These are phyloP conservation scores for Neocatenulostroma microsporum DNA, from an alignment of 2,329 filamentous ascomycete species.

Conservation along the genomic window DNA sequence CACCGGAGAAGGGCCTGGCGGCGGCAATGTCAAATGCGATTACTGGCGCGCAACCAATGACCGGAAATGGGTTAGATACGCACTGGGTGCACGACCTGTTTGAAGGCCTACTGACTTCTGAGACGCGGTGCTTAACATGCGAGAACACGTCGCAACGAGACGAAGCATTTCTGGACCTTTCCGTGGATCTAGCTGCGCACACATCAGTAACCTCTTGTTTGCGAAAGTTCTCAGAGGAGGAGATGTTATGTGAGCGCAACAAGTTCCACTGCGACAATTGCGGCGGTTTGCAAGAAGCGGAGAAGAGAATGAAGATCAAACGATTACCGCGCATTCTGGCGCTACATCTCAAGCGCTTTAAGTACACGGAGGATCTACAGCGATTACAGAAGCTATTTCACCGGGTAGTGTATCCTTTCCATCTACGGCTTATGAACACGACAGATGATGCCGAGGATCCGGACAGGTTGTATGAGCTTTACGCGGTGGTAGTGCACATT, in stretches of 20 bases:
- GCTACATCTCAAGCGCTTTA: slow-evolving; percentile 92
- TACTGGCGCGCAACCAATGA: slow-evolving; percentile 11
- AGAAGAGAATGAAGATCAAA: slow-evolving; percentile 99
- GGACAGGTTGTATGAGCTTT: slow-evolving; percentile 89
- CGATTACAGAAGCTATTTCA: slow-evolving; percentile 94
- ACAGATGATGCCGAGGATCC: slow-evolving; percentile 91
- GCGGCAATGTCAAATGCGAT: slow-evolving; percentile 16
- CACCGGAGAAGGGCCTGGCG: slow-evolving; percentile 17
- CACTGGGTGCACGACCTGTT: slow-evolving; percentile 97
- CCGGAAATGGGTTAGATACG: slow-evolving; percentile 28
- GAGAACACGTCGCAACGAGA: slow-evolving; percentile 93
- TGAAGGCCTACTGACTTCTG: slow-evolving; percentile 86
- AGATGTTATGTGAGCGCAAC: slow-evolving; percentile 97
- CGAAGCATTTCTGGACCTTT: slow-evolving; percentile 91
- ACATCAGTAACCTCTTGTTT: slow-evolving; percentile 94
- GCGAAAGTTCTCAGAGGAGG: slow-evolving; percentile 91
- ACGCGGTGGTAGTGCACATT: slow-evolving; percentile 95
- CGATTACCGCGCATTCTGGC: slow-evolving; percentile 83
- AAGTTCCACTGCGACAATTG: slow-evolving; percentile 99
- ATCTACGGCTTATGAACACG: slow-evolving; percentile 93
- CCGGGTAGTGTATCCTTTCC: slow-evolving; percentile 92
- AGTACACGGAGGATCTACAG: slow-evolving; percentile 93
- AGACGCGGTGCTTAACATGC: slow-evolving; percentile 93
- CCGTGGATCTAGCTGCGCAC: slow-evolving; percentile 90
- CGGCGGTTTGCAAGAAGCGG: slow-evolving; percentile 90